phyloP scores from a whole-genome alignment of 2,329 filamentous ascomycete species.

The Calonectria pteridis region DNA sequence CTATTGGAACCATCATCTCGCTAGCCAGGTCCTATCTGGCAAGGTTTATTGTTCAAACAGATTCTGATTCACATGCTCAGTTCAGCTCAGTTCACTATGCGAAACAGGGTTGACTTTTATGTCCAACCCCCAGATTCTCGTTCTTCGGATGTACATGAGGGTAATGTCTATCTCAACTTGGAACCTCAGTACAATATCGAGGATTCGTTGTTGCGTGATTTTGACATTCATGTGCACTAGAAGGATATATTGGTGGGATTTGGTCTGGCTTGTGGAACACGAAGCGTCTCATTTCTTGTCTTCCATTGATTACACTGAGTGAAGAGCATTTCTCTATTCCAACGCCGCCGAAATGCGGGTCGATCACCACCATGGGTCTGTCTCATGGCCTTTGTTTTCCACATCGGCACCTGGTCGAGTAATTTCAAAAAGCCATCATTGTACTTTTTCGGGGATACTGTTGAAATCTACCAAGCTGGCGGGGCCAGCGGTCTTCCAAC shows the following conservation, averaged over 20 bases:
- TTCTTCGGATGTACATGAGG: too few relatives aligned
- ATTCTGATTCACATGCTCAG: background rate
- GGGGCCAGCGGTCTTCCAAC: too few relatives aligned
- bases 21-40: background rate
- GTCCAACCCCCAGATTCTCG: background rate
- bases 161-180: background rate
- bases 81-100: background rate
- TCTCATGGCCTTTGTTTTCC: too few relatives aligned
- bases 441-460: too few relatives aligned
- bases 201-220: too few relatives aligned
- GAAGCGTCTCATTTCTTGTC: background rate
- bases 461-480: too few relatives aligned
- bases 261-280: background rate
- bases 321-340: background rate
- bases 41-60: background rate
- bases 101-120: background rate
- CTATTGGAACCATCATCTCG: background rate
- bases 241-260: background rate
- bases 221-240: background rate
- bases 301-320: background rate
- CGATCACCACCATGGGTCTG: background rate
- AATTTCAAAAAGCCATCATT: too few relatives aligned
- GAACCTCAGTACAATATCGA: background rate
- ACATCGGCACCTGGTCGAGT: too few relatives aligned
- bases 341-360: background rate